phyloP scores from a whole-genome alignment of 257 asterid species.

The Pogostemon cablin region DNA sequence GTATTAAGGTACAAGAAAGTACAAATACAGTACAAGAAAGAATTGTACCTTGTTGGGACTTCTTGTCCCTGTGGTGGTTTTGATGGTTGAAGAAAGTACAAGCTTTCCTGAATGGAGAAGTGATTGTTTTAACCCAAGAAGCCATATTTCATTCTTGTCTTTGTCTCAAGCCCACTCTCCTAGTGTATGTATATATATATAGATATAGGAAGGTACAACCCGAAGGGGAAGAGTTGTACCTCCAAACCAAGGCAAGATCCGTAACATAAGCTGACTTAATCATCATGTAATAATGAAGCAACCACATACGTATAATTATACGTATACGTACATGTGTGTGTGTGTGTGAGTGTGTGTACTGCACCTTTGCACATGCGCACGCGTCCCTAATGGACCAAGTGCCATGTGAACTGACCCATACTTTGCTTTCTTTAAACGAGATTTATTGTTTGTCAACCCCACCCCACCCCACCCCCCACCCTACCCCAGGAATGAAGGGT shows the following conservation, averaged over 20 bases:
- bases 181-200: constrained; percentile 11
- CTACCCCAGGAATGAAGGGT: background rate
- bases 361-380: constrained; percentile 56
- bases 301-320: constrained; percentile 10
- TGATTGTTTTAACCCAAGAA: constrained; percentile 52
- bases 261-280: constrained; percentile 42
- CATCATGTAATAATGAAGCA: constrained; percentile 36
- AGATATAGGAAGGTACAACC: background rate
- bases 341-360: constrained; percentile 19
- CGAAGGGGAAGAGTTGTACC: constrained; percentile 19
- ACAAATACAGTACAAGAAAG: background rate
- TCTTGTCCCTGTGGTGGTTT: constrained; percentile 45
- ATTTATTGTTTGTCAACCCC: constrained; percentile 34
- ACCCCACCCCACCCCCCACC: background rate
- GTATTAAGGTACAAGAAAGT: background rate
- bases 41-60: constrained; percentile 47
- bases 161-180: background rate
- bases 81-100: constrained; percentile 46
- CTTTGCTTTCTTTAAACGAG: constrained; percentile 32
- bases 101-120: constrained; percentile 53
- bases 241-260: constrained; percentile 47
- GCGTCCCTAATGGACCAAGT: constrained; percentile 49
- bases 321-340: background rate
- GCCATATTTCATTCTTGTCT: constrained; percentile 37
- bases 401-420: constrained; percentile 46